Base-by-base conservation (phyloP, 2,329 filamentous ascomycete genomes). In the Fusarium sp. region DNA sequence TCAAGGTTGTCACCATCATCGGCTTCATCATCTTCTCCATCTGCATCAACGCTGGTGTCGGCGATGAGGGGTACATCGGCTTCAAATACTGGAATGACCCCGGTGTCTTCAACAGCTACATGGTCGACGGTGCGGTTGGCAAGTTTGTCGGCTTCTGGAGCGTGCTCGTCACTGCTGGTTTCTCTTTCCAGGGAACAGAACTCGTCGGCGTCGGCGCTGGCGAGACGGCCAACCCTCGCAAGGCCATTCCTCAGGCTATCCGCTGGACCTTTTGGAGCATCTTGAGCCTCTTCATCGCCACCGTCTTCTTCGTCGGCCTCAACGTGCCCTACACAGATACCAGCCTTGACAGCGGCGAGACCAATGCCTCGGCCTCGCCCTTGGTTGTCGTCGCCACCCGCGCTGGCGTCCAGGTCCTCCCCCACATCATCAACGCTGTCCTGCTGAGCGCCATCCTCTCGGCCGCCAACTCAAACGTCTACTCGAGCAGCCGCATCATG, bases 21-120 rank as follows among this genome's bases (percentile, higher is more conserved):
- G 89, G 89, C 37, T 91, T 93, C 78, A 83, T 91, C 78, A 87
- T 93, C 71, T 91, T 93, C 67, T 86, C 83, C 63, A 89, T 92
- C 66, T 90, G 88, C 73, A 82, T 93, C 76, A 88, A 91, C 70
- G 88, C 88, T 4, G 90, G 90, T 41, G 89, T 81, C 6, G 88
- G 89, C 17, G 70, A 85, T 14, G 79, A 91, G 61, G 88, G 88
- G n/a, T 88, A 89, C 68, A 80, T 93, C 45, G 90, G 90, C 39
- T 93, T 93, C 77, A 80, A 83, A 61, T 88, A 90, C 75, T 93
- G 89, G 89, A 76, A 79, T 8, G 69, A 83, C 31, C 89, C 89
- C 0, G 90, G 90, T 9, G 84, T 89, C 0, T 92, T 92, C 68
- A 82, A 82, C 15, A 81, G 84, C 9, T 85, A 86, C 67, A 75